These are phyloP conservation scores for Sarocladium brachiariae DNA, from an alignment of 2,329 filamentous ascomycete species.

Conservation along the genomic window DNA sequence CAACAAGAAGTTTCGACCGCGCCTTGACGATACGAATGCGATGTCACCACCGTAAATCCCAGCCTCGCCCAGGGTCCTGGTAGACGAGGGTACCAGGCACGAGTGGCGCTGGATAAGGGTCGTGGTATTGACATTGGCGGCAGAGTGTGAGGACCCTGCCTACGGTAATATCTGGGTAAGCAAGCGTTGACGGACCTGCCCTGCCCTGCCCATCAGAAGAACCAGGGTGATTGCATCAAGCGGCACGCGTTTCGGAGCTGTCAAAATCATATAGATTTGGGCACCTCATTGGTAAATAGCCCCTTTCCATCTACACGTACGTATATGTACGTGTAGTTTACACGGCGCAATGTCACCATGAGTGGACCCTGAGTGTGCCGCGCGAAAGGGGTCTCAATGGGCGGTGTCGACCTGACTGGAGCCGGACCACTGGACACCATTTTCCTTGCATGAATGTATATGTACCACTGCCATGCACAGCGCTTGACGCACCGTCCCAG, in stretches of 20 bases:
- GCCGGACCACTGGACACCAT: no score
- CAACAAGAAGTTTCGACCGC: neutral
- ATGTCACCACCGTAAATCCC: neutral
- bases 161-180: conserved; percentile 1
- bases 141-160: neutral
- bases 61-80: neutral
- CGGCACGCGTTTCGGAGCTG: conserved; percentile 6
- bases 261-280: neutral
- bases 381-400: neutral
- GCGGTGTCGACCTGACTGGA: conserved; percentile 1
- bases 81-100: neutral
- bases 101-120: conserved; percentile 3
- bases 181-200: neutral
- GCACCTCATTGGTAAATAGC: neutral
- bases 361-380: neutral
- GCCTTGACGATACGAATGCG: neutral
- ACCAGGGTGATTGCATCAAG: neutral
- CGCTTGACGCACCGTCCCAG: no score
- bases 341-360: no score
- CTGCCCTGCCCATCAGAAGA: neutral
- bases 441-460: no score
- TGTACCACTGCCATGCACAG: no score
- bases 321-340: no score
- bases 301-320: neutral
- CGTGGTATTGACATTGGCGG: neutral